Percentiles rank a stretch among this genome's conserved stretches.
Conservation (phyloP, 1,284 basidiomycete species). For the Apiotrichum akiyoshidainum region DNA sequence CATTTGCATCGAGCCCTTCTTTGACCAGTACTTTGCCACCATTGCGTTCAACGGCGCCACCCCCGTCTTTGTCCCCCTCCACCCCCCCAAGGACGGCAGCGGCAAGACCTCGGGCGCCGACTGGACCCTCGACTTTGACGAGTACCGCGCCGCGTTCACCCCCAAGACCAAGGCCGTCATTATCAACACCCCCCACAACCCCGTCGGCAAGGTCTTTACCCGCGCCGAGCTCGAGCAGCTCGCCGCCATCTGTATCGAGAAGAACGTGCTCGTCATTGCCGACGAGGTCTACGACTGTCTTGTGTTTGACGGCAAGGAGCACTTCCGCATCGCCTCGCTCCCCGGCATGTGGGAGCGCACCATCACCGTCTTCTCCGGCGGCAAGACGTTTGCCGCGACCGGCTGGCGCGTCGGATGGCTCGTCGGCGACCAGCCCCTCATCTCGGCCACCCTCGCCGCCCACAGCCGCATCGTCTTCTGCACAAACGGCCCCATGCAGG, state of each 20-base stretch:
- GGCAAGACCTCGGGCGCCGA: constrained; percentile 65
- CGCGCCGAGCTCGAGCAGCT: constrained; percentile 76
- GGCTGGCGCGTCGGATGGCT: constrained; percentile 97
- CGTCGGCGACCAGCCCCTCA: constrained; percentile 78
- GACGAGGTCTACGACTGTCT: constrained; percentile 99
- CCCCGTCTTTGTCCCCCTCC: constrained; percentile 90
- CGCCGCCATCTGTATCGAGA: constrained; percentile 81
- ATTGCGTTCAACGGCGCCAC: constrained; percentile 89
- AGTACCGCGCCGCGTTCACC: constrained; percentile 77
- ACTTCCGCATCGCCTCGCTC: constrained; percentile 84
- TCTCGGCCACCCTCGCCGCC: constrained; percentile 81
- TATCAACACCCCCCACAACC: constrained; percentile 94
- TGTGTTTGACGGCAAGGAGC: constrained; percentile 80
- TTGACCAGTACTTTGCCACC: constrained; percentile 92
- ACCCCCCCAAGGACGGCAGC: constrained; percentile 65
- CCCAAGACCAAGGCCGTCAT: constrained; percentile 87
- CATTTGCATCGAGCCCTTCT: constrained; percentile 97
- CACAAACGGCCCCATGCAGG: constrained; percentile 85
- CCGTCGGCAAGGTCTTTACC: constrained; percentile 91
- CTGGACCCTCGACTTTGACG: constrained; percentile 82
- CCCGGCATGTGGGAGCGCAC: constrained; percentile 99
- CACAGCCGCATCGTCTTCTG: constrained; percentile 93
- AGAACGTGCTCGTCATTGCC: constrained; percentile 86
- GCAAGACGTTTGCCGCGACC: constrained; percentile 93
- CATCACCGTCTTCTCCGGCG: constrained; percentile 74